Base-by-base conservation (phyloP, 1,284 basidiomycete species). In the Volvariella surrecta region DNA sequence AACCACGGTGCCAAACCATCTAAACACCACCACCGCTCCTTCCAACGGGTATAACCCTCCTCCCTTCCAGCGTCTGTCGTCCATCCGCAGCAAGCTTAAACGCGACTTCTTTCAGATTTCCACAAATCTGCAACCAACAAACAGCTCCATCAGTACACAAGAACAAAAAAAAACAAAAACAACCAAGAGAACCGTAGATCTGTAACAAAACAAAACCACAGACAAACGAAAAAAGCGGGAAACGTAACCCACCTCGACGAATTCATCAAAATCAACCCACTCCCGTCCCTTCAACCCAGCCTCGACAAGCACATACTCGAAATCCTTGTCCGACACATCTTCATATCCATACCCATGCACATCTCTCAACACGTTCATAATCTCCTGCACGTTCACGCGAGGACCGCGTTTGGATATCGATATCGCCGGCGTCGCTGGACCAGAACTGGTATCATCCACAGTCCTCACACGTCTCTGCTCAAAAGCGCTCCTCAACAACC, bases 11-110 rank as follows among this genome's bases (percentile, higher is more conserved):
- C n/a, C n/a, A n/a, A n/a, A n/a, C n/a, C n/a, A n/a, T n/a, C n/a
- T 63, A 88, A 3, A 87, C 82, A 45, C 87, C 89, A 39, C 89
- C 89, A 45, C 88, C 89, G 48, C 82, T 85, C 71, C 86, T 82
- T 66, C 91, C 88, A 13, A 92, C 88, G 1, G 89, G 88, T 46
- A 90, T 91, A 49, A 73, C 70, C 48, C 64, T 62, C 46, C 82
- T 68, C 52, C 76, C 61, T 18, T 59, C 60, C 49, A 68, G 42
- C 31, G 69, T 37, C 50, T 58, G 32, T 37, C 9, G 8, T 17
- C 35, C 35, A 11, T 9, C 17, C 17, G 56, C 63, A 43, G 60
- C 64, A 58, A 70, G 81, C 41, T 70, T 66, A 56, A 79, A 78
- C 45, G 75, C 74, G 15, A 91, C 73, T 52, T 92, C 88, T 60